Evolutionary conservation across 2,329 filamentous ascomycete genomes (phyloP).

Genomic region (Fusarium marasasianum): DNA sequence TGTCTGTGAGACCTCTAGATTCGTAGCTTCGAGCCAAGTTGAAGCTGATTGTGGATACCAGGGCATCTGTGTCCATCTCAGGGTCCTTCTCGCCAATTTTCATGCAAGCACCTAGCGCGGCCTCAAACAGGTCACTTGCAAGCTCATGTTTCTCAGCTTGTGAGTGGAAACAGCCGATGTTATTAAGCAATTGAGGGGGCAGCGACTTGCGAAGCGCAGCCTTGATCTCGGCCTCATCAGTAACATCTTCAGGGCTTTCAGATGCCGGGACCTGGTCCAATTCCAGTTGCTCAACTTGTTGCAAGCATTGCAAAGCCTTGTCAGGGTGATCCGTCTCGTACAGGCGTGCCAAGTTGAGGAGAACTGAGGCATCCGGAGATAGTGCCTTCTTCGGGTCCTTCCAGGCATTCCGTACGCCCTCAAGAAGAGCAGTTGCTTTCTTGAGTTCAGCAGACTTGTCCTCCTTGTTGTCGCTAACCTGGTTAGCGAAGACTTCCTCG

Average conservation of each 20-base stretch:
- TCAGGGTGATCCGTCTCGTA: slow-evolving; percentile 89
- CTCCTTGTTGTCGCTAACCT: slow-evolving; percentile 77
- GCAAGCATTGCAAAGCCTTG: slow-evolving; percentile 89
- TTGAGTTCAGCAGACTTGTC: slow-evolving; percentile 87
- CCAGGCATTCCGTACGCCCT: slow-evolving; percentile 87
- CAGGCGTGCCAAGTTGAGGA: slow-evolving; percentile 89
- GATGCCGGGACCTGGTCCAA: slow-evolving; percentile 79
- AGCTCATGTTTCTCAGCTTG: slow-evolving; percentile 83
- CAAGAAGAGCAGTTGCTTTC: slow-evolving; percentile 86
- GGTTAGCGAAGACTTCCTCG: slow-evolving; percentile 88
- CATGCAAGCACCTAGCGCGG: slow-evolving; percentile 88
- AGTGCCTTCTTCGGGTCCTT: slow-evolving; percentile 90
- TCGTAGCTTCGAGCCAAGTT: slow-evolving; percentile 96
- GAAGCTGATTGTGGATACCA: slow-evolving; percentile 96
- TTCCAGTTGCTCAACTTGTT: slow-evolving; percentile 92
- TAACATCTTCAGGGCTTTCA: slow-evolving; percentile 66
- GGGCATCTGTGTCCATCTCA: slow-evolving; percentile 83
- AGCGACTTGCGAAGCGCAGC: slow-evolving; percentile 77
- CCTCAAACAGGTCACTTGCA: slow-evolving; percentile 89
- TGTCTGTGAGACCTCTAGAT: slow-evolving; percentile 79
- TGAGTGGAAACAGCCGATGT: slow-evolving; percentile 96
- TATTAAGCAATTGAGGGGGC: slow-evolving; percentile 92
- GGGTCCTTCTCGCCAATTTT: slow-evolving; percentile 80
- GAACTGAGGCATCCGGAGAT: slow-evolving; percentile 82
- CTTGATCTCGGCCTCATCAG: slow-evolving; percentile 68